Evolutionary conservation across 2,329 filamentous ascomycete species (phyloP), one percentile per base, ranked within the genome.

Genomic region (Stemphylium lycopersici): DNA sequence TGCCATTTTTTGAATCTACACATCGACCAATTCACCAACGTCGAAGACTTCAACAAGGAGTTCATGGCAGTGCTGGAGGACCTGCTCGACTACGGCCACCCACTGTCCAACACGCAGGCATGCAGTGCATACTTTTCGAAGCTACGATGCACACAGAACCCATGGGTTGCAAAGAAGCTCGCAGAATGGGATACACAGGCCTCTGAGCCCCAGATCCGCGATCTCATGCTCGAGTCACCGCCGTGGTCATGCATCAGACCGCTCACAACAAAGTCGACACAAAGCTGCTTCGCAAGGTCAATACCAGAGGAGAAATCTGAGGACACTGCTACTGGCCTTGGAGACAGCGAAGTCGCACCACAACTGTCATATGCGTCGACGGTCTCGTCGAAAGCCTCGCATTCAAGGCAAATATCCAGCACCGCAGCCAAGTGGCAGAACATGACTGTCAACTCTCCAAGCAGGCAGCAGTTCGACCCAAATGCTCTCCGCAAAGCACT

Each of bases 71-170:
- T 70, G 6, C 48, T 75, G 3, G 66, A 72, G 18, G 72, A 75
- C 37, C 48, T 75, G 20, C 57, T 67, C 6, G 72, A 75, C 48
- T 65, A 73, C 22, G 71, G 71, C 8, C 64, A 69, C 12, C 69
- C 71, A 16, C 47, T 75, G 16, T 63, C 67, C 24, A 74, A 75
- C 39, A 51, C 58, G 10, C 71, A 75, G 58, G 71, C 72, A 32
- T 72, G 69, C 56, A 73, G 70, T 47, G 71, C 71, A 33, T 75
- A 75, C 58, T 72, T 75, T 47, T 74, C 71, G 2, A 75, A 75
- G 43, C 56, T 75, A 2, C 63, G 71, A 18, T 75, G 72, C 53
- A 73, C 66, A 13, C 70, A 74, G 48, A 75, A 74, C 29, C 68
- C 71, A 3, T 74, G 72, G 72, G 71, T 75, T 13, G 61, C 58